Evolutionary conservation across 768 basidiomycete species (phyloP).

Genomic region (Lentinula detonsa): DNA sequence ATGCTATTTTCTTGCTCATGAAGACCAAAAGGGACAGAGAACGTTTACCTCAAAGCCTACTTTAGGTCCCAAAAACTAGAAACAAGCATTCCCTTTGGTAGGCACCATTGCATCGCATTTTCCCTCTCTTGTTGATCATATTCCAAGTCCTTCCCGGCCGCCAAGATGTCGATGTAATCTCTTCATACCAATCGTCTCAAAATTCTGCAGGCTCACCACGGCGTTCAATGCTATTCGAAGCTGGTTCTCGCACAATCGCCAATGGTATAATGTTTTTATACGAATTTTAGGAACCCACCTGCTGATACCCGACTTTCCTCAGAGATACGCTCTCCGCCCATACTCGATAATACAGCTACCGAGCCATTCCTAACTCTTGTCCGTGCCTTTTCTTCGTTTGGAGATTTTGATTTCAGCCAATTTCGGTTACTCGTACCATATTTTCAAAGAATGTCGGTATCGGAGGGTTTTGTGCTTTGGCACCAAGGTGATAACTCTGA

Average conservation of each 20-base stretch:
- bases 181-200: slow-evolving; percentile 34
- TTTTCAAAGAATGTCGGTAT: slow-evolving; percentile 56
- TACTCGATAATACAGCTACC: slow-evolving; percentile 23
- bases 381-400: slow-evolving; percentile 76
- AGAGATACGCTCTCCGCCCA: slow-evolving; percentile 21
- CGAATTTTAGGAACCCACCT: background rate
- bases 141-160: slow-evolving; percentile 51
- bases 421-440: slow-evolving; percentile 65
- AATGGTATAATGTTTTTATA: slow-evolving; percentile 33
- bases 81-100: slow-evolving; percentile 37
- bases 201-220: slow-evolving; percentile 57
- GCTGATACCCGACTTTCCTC: background rate
- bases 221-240: slow-evolving; percentile 59
- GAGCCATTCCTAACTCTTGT: slow-evolving; percentile 75
- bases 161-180: slow-evolving; percentile 42
- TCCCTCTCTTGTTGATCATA: background rate
- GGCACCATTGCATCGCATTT: slow-evolving; percentile 3
- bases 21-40: slow-evolving; percentile 74
- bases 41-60: slow-evolving; percentile 83
- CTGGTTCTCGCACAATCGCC: slow-evolving; percentile 66
- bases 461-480: slow-evolving; percentile 67
- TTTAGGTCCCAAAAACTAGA: slow-evolving; percentile 62
- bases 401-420: slow-evolving; percentile 45
- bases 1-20: background rate
- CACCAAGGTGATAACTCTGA: slow-evolving; percentile 68